Evolutionary conservation across 805 yeast genomes (phyloP).

Genomic region (Candida tammaniensis): DNA sequence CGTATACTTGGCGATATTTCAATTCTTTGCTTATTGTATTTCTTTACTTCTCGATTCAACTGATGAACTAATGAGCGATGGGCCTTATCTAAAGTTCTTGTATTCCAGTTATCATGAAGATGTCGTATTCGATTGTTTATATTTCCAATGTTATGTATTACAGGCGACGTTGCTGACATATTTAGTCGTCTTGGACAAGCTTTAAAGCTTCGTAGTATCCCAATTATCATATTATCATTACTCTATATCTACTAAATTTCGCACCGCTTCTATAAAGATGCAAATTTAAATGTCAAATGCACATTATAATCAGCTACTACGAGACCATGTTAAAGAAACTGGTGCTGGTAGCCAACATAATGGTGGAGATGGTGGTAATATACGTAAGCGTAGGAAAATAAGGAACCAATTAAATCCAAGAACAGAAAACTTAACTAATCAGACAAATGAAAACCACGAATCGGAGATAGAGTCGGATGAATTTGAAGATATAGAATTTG

Average conservation of each 20-base stretch:
- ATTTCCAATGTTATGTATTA: no score
- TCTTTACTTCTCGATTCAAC: constrained; percentile 11
- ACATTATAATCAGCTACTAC: constrained; percentile 13
- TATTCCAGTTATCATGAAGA: background rate
- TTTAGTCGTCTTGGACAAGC: no score
- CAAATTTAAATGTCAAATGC: no score
- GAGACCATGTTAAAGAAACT: constrained; percentile 6
- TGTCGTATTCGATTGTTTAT: constrained; percentile 10
- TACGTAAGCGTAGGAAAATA: background rate
- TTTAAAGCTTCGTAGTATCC: background rate
- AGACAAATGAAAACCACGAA: background rate
- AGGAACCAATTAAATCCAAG: no score
- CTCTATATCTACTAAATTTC: background rate
- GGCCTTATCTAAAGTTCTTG: constrained; percentile 14
- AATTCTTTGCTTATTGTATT: constrained; percentile 9
- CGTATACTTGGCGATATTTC: constrained; percentile 7
- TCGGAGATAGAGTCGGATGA: constrained; percentile 19
- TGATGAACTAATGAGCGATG: constrained; percentile 17
- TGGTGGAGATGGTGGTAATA: constrained; percentile 1
- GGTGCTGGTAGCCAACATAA: background rate
- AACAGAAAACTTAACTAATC: background rate
- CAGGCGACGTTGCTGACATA: no score
- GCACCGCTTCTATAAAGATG: no score
- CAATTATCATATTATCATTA: background rate
- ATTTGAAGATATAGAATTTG: constrained; percentile 22